Evolutionary conservation across 169 alveolate genomes (phyloP), one percentile per base, ranked within the genome.

Genomic region (Theileria orientalis): DNA sequence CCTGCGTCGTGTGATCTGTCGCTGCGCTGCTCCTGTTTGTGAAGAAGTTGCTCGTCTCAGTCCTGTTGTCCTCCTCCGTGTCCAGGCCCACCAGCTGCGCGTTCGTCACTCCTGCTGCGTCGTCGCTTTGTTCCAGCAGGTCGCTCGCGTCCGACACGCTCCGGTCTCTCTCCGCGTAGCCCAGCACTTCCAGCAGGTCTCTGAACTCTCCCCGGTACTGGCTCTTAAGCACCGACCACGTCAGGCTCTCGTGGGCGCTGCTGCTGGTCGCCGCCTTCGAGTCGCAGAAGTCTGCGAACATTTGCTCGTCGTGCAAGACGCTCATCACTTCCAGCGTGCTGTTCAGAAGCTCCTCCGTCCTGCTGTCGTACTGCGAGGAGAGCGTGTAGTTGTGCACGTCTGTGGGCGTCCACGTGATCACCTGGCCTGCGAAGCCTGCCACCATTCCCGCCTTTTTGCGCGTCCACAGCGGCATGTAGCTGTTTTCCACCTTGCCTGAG

Each of bases 221-320:
- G 52, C 79, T 64, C 8, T 29, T 49, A 67, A 78, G 62, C 32
- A 84, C 85, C 40, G 72, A 75, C 92, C 92, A 86, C 8, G 85
- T 74, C 13, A 83, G 85, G 57, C 66, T 77, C 21, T 79, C 83
- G 29, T 76, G 52, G 25, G 83, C 92, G 40, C 64, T 60, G 56
- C 49, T 73, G 41, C 83, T 63, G 27, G 80, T 52, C 30, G 25
- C 61, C 2, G 14, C 44, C 21, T 74, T 70, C n/a, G 56, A 32
- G 66, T 32, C 61, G 29, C 86, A 78, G 16, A 78, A 33, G 16
- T 19, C 51, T 16, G 21, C 62, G 57, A 70, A 67, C 57, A 52
- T 62, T 19, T 33, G 32, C 46, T 70, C 25, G 33, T 78, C 69
- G 9, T 63, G 66, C 3, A 78, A 74, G 21, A 49, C 69, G 16